Base-by-base conservation (phyloP, 139 green algal species). In the Mychonastes homosphaera region DNA sequence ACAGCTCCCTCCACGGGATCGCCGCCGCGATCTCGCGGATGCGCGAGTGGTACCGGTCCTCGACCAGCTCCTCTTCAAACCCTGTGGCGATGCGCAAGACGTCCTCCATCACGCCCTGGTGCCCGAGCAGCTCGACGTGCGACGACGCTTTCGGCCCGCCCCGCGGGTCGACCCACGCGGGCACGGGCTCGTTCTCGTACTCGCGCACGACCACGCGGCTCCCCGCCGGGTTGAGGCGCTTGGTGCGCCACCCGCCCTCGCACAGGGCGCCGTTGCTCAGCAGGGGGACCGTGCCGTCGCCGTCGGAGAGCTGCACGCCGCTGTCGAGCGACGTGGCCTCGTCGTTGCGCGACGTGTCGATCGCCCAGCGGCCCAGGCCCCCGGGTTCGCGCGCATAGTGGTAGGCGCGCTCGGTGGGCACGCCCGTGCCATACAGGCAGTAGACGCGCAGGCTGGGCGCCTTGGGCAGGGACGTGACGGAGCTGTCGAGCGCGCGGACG, bases 381-480 rank as follows among this genome's bases (percentile, higher is more conserved):
- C n/a, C n/a, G n/a, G n/a, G n/a, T n/a, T n/a, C n/a, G n/a, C n/a
- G n/a, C n/a, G n/a, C n/a, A n/a, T 55, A 56, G 30, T 62, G 50
- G 32, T 60, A 55, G 61, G 51, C 70, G 9, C 84, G 74, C 69
- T 92, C 84, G 7, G 79, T 85, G 27, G 74, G 71, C 3, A 81
- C 57, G 48, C 81, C 83, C 18, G 79, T 52, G 34, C 84, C 84
- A 47, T 93, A 88, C 45, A 88, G 50, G 67, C 79, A 87, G 62
- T 75, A 84, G 2, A 88, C 28, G 39, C 53, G 56, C 61, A 85
- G 72, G 47, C 54, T 44, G 21, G 80, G 76, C 16, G 82, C 84
- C 6, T 74, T 43, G 0, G 84, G 82, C 48, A 88, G 67, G 2
- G 80, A 77, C 18, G 62, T 69, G 43, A 58, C 58, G 30, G 77